A percentile compares a stretch with the other conserved stretches of the same genome.
phyloP scores from a whole-genome alignment of 441 rosid genomes.

The Hura crepitans region DNA sequence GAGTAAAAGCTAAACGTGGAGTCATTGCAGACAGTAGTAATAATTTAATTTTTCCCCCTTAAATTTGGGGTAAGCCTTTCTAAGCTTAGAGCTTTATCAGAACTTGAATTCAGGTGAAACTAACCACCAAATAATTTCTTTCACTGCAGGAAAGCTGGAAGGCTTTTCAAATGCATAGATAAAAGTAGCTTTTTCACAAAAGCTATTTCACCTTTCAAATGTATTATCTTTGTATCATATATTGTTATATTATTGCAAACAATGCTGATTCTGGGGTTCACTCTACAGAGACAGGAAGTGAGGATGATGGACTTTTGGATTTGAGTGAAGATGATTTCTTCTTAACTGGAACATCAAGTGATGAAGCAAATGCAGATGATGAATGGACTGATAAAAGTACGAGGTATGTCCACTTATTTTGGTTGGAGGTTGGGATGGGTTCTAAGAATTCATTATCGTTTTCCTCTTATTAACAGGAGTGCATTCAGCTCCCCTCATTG shows the following conservation, averaged over 20 bases:
- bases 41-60: not conserved
- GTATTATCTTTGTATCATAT: constrained; percentile 10
- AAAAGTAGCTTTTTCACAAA: not conserved
- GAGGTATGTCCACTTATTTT: constrained; percentile 41
- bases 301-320: constrained; percentile 87
- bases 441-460: not conserved
- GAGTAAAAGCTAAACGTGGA: not conserved
- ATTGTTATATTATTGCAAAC: not conserved
- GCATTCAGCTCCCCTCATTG: not conserved
- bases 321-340: constrained; percentile 91
- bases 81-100: not conserved
- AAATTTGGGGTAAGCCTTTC: not conserved
- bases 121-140: not conserved
- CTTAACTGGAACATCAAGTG: constrained; percentile 75
- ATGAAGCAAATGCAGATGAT: constrained; percentile 94
- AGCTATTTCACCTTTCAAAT: constrained; percentile 10
- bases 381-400: constrained; percentile 93
- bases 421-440: not conserved
- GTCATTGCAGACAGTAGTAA: too few species aligned
- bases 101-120: not conserved
- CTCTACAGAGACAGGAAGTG: constrained; percentile 82
- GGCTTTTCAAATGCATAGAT: not conserved
- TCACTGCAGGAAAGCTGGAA: not conserved
- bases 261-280: constrained; percentile 5
- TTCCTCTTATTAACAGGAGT: not conserved